A percentile compares a stretch with the other conserved stretches of the same genome.
Conservation (phyloP, 2,329 filamentous ascomycete species). For the Penicillium oxalicum region DNA sequence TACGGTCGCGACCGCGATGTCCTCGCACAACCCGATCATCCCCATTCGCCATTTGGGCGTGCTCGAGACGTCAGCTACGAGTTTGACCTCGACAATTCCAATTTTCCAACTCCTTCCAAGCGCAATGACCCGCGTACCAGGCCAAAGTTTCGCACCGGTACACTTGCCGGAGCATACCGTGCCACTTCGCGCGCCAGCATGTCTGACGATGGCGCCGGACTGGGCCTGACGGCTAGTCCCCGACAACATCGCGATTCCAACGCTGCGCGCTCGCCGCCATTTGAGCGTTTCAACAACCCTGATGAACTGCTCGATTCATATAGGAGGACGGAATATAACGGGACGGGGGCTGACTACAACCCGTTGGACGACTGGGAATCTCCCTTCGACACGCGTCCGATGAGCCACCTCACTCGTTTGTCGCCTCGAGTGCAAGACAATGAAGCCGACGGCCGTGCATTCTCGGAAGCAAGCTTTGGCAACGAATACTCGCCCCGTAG, state of each 20-base stretch:
- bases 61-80: conserved; percentile 21
- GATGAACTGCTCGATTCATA: conserved; percentile 37
- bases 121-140: conserved; percentile 27
- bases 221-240: conserved; percentile 27
- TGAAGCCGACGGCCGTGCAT: conserved; percentile 16
- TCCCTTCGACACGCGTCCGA: conserved; percentile 6
- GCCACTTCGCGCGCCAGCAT: conserved; percentile 28
- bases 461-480: conserved; percentile 30
- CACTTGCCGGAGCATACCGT: conserved; percentile 37
- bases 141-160: conserved; percentile 33
- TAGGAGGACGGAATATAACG: conserved; percentile 35
- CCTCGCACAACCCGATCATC: conserved; percentile 28
- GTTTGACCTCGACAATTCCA: conserved; percentile 25
- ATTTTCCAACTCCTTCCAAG: conserved; percentile 24
- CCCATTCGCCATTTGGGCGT: conserved; percentile 30
- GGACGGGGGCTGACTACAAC: conserved; percentile 31
- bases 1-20: conserved; percentile 23
- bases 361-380: conserved; percentile 26
- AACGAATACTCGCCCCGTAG: conserved; percentile 32
- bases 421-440: conserved; percentile 18
- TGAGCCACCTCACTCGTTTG: conserved; percentile 11
- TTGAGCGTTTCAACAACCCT: conserved; percentile 33
- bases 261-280: conserved; percentile 28
- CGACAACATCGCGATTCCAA: conserved; percentile 21
- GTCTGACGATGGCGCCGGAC: conserved; percentile 16